Evolutionary conservation across 768 basidiomycete species (phyloP).

Genomic region (Leccinum barrowsii): DNA sequence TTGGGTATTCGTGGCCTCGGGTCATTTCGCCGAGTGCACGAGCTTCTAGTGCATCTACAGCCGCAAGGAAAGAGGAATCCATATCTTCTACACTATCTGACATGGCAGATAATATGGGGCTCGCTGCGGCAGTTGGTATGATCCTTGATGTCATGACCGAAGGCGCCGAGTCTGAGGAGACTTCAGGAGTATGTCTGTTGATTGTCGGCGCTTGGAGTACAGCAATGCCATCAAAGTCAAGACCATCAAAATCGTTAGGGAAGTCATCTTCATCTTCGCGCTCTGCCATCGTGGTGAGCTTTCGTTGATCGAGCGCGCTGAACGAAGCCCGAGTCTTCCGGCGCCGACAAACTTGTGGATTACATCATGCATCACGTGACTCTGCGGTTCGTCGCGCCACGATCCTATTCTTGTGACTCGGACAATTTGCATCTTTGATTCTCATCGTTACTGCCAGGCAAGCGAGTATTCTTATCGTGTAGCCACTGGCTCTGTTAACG

Average conservation of each 20-base stretch:
- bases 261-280: conserved; percentile 46
- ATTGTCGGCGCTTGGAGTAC: conserved; percentile 23
- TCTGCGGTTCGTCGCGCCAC: background rate
- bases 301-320: background rate
- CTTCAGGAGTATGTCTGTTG: background rate
- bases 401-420: background rate
- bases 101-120: conserved; percentile 8
- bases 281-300: conserved; percentile 22
- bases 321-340: background rate
- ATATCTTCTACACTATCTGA: conserved; percentile 14
- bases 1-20: conserved; percentile 8
- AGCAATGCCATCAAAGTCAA: conserved; percentile 43
- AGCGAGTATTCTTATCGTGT: background rate
- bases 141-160: background rate
- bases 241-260: conserved; percentile 50
- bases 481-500: background rate
- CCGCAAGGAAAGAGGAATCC: conserved; percentile 28
- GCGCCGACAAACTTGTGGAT: background rate
- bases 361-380: conserved; percentile 4
- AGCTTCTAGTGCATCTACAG: conserved; percentile 48
- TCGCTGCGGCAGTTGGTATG: conserved; percentile 2
- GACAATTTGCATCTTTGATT: background rate
- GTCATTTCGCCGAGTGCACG: conserved; percentile 16
- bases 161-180: background rate
- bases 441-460: background rate